Evolutionary conservation across 768 basidiomycete species (phyloP).

Genomic region (Boletus rubescentipes): DNA sequence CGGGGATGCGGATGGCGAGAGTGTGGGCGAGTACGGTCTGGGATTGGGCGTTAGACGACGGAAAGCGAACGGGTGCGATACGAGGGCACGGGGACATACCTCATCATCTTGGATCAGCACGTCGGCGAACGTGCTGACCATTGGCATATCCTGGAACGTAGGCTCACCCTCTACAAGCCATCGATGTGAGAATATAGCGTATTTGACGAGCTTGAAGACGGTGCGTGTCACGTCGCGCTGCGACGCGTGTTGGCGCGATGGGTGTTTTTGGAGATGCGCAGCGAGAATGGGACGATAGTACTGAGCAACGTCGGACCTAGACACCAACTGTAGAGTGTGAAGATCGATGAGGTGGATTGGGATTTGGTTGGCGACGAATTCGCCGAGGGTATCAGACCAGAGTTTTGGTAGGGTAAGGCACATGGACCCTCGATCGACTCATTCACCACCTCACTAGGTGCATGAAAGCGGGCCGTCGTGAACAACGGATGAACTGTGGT

Average conservation of each 20-base stretch:
- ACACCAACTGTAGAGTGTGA: slow-evolving; percentile 4
- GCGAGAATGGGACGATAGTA: slow-evolving; percentile 5
- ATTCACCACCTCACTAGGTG: neutral
- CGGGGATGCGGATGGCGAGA: neutral
- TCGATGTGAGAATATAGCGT: slow-evolving; percentile 18
- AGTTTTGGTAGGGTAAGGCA: neutral
- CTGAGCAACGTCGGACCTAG: slow-evolving; percentile 1
- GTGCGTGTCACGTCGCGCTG: neutral
- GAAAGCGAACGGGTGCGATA: neutral
- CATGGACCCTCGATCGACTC: neutral
- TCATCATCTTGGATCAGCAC: slow-evolving; percentile 1
- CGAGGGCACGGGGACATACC: neutral
- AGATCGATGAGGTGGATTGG: slow-evolving; percentile 13
- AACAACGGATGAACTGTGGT: no score
- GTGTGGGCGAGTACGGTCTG: neutral
- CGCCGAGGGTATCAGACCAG: slow-evolving; percentile 4
- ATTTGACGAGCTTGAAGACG: slow-evolving; percentile 6
- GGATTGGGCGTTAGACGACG: no score
- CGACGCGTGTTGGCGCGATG: neutral
- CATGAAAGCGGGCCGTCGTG: neutral
- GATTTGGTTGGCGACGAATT: slow-evolving; percentile 13
- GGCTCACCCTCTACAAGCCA: slow-evolving; percentile 15
- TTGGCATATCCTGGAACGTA: slow-evolving; percentile 8
- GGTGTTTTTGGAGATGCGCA: slow-evolving; percentile 5
- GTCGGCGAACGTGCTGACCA: neutral